Evolutionary conservation across 2,329 filamentous ascomycete species (phyloP).

Genomic region (Pseudogymnoascus sp.): DNA sequence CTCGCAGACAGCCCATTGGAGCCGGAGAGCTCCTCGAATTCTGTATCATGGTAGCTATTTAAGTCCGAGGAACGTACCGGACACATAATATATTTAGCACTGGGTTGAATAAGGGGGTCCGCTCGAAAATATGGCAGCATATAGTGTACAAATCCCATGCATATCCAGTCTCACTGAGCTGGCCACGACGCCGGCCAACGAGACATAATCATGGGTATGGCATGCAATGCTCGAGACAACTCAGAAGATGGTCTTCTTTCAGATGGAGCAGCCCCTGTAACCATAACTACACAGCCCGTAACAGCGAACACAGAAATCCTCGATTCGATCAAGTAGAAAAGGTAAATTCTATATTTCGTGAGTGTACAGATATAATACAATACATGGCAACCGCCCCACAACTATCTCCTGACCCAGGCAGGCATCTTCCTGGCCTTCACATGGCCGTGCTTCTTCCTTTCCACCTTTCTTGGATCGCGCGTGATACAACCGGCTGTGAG

Average conservation of each 20-base stretch:
- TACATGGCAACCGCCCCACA: constrained; percentile 23
- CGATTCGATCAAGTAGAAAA: background rate
- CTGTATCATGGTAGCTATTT: background rate
- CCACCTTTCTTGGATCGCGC: constrained; percentile 81
- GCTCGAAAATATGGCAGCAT: background rate
- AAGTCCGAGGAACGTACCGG: too few species aligned
- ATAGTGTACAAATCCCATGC: background rate
- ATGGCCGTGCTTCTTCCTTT: constrained; percentile 96
- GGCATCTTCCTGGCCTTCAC: constrained; percentile 98
- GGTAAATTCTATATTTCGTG: constrained; percentile 8
- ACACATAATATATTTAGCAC: too few species aligned
- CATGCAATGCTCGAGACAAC: background rate
- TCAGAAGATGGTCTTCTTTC: background rate
- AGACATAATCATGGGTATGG: background rate
- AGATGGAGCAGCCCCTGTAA: background rate
- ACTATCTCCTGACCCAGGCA: constrained; percentile 77
- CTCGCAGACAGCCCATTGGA: background rate
- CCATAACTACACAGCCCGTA: background rate
- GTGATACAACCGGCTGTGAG: constrained; percentile 79
- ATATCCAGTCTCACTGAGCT: background rate
- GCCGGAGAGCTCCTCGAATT: background rate
- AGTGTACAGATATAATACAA: constrained; percentile 19
- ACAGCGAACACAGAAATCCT: background rate
- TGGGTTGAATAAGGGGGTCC: too few species aligned
- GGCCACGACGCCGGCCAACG: background rate